Conservation (phyloP, 176 grass and related monocot species). For the Triticum monococcum region DNA sequence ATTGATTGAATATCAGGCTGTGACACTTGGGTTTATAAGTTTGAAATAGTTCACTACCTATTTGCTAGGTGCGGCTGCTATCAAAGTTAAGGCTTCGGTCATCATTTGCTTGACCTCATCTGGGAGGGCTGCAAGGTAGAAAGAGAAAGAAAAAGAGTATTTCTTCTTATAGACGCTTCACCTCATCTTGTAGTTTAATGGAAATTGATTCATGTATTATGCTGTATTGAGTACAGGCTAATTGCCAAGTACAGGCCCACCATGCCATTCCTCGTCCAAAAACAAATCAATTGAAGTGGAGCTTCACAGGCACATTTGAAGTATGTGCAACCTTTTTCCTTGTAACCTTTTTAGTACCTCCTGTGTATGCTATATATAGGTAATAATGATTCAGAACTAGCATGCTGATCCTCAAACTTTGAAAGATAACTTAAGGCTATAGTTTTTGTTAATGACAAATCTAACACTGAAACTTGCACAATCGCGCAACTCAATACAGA, state of each 20-base stretch:
- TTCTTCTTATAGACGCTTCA: no score
- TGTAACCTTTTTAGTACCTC: background rate
- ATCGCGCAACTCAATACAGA: background rate
- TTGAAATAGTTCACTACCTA: conserved; percentile 14
- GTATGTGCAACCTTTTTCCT: no score
- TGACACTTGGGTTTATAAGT: conserved; percentile 1
- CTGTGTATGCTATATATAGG: background rate
- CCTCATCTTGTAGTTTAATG: no score
- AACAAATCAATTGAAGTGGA: no score
- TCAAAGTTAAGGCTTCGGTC: conserved; percentile 95
- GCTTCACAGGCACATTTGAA: no score
- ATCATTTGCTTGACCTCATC: conserved; percentile 97
- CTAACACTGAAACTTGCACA: background rate
- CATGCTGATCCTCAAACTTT: background rate
- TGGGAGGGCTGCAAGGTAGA: conserved; percentile 93
- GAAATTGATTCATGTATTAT: no score
- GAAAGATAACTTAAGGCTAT: background rate
- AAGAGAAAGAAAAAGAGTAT: background rate
- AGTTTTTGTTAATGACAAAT: background rate
- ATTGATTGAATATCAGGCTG: background rate
- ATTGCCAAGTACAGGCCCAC: no score
- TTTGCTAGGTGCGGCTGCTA: conserved; percentile 81
- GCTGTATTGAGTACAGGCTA: no score
- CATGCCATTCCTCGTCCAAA: no score
- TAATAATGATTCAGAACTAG: background rate